A percentile compares a stretch with the other conserved stretches of the same genome.
Conservation (phyloP, 805 yeast genomes). For the Danielozyma ontarioensis region DNA sequence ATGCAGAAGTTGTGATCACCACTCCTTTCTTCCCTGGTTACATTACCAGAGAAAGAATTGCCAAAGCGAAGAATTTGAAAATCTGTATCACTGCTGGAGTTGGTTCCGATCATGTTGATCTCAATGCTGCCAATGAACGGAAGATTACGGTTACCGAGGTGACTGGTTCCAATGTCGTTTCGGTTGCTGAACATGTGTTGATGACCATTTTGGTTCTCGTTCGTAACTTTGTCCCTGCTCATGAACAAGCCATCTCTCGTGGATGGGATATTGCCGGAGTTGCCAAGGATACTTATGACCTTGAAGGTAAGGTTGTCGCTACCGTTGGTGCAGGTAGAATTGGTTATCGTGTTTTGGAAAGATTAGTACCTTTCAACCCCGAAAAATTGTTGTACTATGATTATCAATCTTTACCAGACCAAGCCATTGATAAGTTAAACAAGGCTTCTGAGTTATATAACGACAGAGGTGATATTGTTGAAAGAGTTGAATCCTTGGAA, state of each 20-base stretch:
- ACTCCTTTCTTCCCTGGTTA: constrained; percentile 85
- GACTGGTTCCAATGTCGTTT: constrained; percentile 74
- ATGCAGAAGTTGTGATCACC: constrained; percentile 72
- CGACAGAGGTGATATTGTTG: constrained; percentile 53
- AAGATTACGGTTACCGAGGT: constrained; percentile 71
- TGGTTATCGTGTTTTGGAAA: constrained; percentile 69
- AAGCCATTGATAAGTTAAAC: constrained; percentile 37
- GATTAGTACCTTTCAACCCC: constrained; percentile 69
- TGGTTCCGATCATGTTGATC: constrained; percentile 77
- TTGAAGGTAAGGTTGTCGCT: constrained; percentile 73
- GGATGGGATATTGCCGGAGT: constrained; percentile 72
- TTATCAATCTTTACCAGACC: constrained; percentile 62
- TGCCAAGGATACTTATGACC: constrained; percentile 68
- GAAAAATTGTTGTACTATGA: constrained; percentile 70
- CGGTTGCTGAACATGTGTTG: constrained; percentile 78
- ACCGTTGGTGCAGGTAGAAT: constrained; percentile 82
- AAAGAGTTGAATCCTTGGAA: constrained; percentile 54
- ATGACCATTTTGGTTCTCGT: constrained; percentile 69
- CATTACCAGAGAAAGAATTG: constrained; percentile 60
- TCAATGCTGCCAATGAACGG: constrained; percentile 59
- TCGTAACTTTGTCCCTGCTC: constrained; percentile 76
- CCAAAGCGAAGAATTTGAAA: constrained; percentile 66
- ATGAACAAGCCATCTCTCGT: constrained; percentile 55
- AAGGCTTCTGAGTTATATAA: constrained; percentile 31
- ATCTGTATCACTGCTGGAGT: constrained; percentile 76